Percentiles rank a stretch among this genome's conserved stretches.
These are phyloP conservation scores for Zymoseptoria brevis DNA, from an alignment of 2,329 filamentous ascomycete species.

Conservation along the genomic window DNA sequence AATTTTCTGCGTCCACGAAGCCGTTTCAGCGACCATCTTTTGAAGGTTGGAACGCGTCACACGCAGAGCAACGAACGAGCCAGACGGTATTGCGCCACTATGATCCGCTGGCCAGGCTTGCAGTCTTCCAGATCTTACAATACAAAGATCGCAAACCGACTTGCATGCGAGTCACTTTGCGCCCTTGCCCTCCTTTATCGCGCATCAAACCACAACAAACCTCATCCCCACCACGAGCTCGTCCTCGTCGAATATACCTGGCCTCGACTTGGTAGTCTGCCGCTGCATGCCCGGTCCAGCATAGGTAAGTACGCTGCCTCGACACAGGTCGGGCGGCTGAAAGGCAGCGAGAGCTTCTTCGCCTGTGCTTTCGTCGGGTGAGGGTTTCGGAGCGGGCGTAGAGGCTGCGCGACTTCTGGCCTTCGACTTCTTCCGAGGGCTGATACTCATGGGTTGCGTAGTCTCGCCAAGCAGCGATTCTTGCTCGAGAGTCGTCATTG, in stretches of 20 bases:
- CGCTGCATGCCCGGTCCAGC: constrained; percentile 26
- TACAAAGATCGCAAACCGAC: no score
- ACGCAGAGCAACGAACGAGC: no score
- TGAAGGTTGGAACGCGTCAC: no score
- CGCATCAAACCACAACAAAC: constrained; percentile 31
- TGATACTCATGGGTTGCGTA: background rate
- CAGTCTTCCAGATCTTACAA: no score
- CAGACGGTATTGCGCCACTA: no score
- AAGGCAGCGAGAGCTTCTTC: constrained; percentile 14
- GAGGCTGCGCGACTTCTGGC: constrained; percentile 3
- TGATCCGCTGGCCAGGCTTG: no score
- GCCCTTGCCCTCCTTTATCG: background rate
- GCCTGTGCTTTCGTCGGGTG: background rate
- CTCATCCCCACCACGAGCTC: constrained; percentile 36
- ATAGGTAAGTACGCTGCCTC: constrained; percentile 19
- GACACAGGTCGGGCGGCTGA: constrained; percentile 15
- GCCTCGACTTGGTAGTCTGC: constrained; percentile 33
- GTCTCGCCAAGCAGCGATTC: background rate
- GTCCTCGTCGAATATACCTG: constrained; percentile 35
- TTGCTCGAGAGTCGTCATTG: background rate
- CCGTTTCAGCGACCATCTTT: background rate
- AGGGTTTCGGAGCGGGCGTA: background rate
- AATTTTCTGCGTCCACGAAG: background rate
- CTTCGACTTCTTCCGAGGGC: background rate
- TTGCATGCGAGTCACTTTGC: background rate